Conservation (phyloP, 768 basidiomycete species). For the Mrakia frigida region DNA sequence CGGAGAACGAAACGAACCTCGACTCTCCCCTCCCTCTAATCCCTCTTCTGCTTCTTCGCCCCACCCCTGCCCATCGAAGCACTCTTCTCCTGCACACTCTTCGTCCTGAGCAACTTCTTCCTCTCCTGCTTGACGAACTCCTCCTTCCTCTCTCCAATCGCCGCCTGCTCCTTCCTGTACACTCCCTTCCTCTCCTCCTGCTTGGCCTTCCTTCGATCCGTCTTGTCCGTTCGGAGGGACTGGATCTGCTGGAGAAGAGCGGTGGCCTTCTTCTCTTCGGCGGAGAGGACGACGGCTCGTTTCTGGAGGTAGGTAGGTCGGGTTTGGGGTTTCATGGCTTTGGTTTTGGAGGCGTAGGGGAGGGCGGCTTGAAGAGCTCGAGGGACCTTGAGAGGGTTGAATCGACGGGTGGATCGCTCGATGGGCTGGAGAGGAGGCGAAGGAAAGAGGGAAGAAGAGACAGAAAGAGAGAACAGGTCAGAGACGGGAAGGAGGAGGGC, state of each 20-base stretch:
- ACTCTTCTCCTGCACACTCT: slow-evolving; percentile 42
- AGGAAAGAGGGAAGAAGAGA: neutral
- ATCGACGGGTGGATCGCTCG: slow-evolving; percentile 71
- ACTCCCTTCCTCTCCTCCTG: slow-evolving; percentile 69
- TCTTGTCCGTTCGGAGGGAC: slow-evolving; percentile 83
- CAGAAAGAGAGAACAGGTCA: neutral
- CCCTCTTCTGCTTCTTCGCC: slow-evolving; percentile 37
- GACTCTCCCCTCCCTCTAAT: slow-evolving; percentile 1
- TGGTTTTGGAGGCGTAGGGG: slow-evolving; percentile 90
- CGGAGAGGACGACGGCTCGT: slow-evolving; percentile 89
- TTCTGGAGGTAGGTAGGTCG: slow-evolving; percentile 79
- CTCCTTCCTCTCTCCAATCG: slow-evolving; percentile 46
- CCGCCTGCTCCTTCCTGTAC: slow-evolving; percentile 66
- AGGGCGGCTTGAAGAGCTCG: slow-evolving; percentile 83
- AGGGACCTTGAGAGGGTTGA: slow-evolving; percentile 83
- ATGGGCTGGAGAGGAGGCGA: slow-evolving; percentile 48
- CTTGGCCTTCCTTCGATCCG: slow-evolving; percentile 70
- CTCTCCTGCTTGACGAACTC: slow-evolving; percentile 43
- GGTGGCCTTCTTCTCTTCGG: slow-evolving; percentile 88
- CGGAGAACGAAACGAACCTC: neutral
- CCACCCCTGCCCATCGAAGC: slow-evolving; percentile 35
- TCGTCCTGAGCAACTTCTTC: slow-evolving; percentile 40
- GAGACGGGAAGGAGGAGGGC: neutral
- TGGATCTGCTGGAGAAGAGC: slow-evolving; percentile 89
- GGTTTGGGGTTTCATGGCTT: slow-evolving; percentile 67